Evolutionary conservation across 2,329 filamentous ascomycete genomes (phyloP), one percentile per base, ranked within the genome.

Genomic region (Diplodia intermedia): DNA sequence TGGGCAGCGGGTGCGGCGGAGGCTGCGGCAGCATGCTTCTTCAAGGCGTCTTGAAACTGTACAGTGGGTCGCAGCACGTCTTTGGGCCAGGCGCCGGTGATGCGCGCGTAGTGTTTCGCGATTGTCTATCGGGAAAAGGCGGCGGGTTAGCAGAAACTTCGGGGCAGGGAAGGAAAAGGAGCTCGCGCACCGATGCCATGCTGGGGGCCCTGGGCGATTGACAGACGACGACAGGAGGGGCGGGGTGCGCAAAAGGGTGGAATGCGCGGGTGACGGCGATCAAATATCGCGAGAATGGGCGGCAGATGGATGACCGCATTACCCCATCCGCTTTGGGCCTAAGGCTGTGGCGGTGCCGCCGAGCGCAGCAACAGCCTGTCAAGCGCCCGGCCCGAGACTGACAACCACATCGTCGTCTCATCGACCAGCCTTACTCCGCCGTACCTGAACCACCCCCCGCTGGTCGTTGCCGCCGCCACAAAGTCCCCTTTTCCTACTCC

Each of bases 1-100:
- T 72, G 71, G 54, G 31, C 67, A 67, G 71, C 67, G 56, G 73
- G 68, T 0, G 73, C 66, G 36, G 69, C 63, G 31, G 67, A 47
- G 54, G 47, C 31, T 29, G 43, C 63, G 55, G 54, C 62, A 53
- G 80, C 78, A 65, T 82, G 82, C 67, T 75, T 73, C 69, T 79
- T 76, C 68, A 86, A 79, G 60, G 81, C 72, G 54, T 76, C 75
- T 57, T 82, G 79, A 75, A 84, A 83, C 70, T 78, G 76, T 65
- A 82, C 74, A 69, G 80, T 78, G 15, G 84, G 84, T 31, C 84
- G 83, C 47, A 86, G 80, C 49, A 76, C 73, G 74, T 86, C 84
- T 69, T 78, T 77, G 31, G 84, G 84, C 84, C 84, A 86, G 73
- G 79, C 79, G 68, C 76, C 69, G 66, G 84, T 76, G 71, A 85